Percentiles rank a stretch among this genome's conserved stretches.
These are phyloP conservation scores for Nicotiana rustica DNA, from an alignment of 305 asterid genomes.

Conservation along the genomic window DNA sequence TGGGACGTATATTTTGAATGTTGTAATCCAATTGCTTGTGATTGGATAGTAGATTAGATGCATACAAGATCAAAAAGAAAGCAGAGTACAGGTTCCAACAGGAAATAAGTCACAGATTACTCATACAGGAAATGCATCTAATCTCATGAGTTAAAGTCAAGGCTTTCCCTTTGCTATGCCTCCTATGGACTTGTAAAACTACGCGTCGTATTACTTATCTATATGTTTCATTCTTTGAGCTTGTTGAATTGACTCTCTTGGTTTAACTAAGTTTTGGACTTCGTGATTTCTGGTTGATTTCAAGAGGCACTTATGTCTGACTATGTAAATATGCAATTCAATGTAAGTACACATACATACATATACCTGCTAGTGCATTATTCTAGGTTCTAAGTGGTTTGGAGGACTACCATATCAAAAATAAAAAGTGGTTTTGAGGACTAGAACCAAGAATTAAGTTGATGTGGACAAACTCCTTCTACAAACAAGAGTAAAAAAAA, in stretches of 20 bases:
- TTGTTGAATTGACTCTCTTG: constrained; percentile 7
- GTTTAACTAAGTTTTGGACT: background rate
- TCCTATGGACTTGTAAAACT: background rate
- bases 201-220: background rate
- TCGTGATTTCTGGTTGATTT: background rate
- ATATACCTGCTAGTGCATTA: background rate
- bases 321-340: constrained; percentile 5
- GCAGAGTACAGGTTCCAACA: no score
- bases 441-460: background rate
- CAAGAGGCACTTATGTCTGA: background rate
- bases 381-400: background rate
- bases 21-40: no score
- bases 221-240: constrained; percentile 17
- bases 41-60: no score
- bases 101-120: no score
- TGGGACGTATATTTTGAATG: background rate
- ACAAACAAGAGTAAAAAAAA: background rate
- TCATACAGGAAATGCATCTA: no score
- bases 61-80: no score
- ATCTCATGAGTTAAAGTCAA: no score
- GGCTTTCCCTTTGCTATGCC: no score
- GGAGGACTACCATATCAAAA: background rate
- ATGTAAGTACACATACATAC: background rate
- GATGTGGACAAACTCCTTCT: background rate
- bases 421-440: background rate